A percentile compares a stretch with the other conserved stretches of the same genome.
These are phyloP conservation scores for Trichosporon faecale DNA, from an alignment of 1,284 basidiomycete species.

Conservation along the genomic window DNA sequence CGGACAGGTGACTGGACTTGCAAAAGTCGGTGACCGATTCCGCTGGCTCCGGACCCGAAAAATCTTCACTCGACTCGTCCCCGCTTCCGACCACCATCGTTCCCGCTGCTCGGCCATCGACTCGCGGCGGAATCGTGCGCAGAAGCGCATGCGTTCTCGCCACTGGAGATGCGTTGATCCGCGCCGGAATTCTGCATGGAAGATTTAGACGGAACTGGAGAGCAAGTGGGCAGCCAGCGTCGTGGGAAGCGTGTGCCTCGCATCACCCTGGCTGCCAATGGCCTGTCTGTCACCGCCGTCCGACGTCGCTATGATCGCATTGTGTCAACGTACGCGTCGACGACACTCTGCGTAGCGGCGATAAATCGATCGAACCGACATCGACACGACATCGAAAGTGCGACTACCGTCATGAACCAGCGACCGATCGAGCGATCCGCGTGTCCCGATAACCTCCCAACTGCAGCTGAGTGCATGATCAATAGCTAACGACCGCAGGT, in stretches of 20 bases:
- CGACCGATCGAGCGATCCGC: background rate
- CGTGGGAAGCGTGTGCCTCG: background rate
- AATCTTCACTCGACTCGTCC: constrained; percentile 13
- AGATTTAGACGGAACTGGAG: background rate
- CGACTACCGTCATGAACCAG: background rate
- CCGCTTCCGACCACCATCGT: background rate
- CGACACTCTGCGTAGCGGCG: background rate
- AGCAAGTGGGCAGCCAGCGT: background rate
- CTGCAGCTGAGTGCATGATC: background rate
- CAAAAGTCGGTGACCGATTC: constrained; percentile 9
- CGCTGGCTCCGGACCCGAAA: constrained; percentile 8
- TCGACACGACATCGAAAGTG: background rate
- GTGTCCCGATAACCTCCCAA: background rate
- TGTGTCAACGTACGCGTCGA: background rate
- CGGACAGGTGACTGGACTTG: background rate
- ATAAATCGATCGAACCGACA: background rate
- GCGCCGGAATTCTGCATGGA: background rate
- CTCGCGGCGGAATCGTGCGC: background rate
- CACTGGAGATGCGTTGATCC: background rate
- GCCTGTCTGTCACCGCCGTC: background rate
- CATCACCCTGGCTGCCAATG: background rate
- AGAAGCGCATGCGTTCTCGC: background rate
- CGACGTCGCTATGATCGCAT: background rate
- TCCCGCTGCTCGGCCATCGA: background rate
- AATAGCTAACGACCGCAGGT: constrained; percentile 60